Conservation (phyloP, 1,284 basidiomycete species). For the Cryptococcus hybrid region DNA sequence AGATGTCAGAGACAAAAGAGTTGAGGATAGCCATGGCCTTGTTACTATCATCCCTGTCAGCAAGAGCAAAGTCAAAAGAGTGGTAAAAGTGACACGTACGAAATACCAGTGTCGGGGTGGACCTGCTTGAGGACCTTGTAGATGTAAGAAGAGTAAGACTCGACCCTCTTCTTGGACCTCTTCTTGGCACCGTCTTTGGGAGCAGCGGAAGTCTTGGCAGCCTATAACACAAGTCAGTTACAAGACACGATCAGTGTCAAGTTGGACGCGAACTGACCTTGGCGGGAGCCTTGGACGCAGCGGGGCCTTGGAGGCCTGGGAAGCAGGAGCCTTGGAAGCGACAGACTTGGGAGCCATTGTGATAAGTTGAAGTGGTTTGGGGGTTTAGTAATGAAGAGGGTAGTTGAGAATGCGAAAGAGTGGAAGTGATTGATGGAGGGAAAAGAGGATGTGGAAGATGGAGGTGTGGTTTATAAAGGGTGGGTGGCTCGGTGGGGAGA, state of each 20-base stretch:
- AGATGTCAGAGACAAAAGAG: slow-evolving; percentile 91
- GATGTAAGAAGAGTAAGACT: slow-evolving; percentile 92
- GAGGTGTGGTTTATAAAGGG: background rate
- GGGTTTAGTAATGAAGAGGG: slow-evolving; percentile 13
- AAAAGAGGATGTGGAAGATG: slow-evolving; percentile 1
- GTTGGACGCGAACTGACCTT: slow-evolving; percentile 59
- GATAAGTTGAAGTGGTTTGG: slow-evolving; percentile 17
- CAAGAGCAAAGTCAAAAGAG: background rate
- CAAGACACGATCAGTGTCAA: background rate
- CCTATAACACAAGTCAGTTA: slow-evolving; percentile 38
- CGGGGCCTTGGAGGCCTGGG: slow-evolving; percentile 53
- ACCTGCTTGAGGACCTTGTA: slow-evolving; percentile 72
- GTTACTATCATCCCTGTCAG: slow-evolving; percentile 59
- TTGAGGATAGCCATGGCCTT: slow-evolving; percentile 96
- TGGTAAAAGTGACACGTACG: slow-evolving; percentile 18
- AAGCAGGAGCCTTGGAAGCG: slow-evolving; percentile 61
- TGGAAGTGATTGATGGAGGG: slow-evolving; percentile 5
- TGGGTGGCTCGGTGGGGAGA: background rate
- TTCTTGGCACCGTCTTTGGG: slow-evolving; percentile 72
- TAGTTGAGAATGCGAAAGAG: slow-evolving; percentile 5
- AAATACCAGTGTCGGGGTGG: slow-evolving; percentile 93
- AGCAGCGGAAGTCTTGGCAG: slow-evolving; percentile 68
- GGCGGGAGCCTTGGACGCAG: slow-evolving; percentile 52
- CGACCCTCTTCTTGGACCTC: slow-evolving; percentile 82
- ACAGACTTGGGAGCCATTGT: slow-evolving; percentile 52